Evolutionary conservation across 352 stramenopile genomes (phyloP), one percentile per base, ranked within the genome.

Genomic region (Pythium coloratum): DNA sequence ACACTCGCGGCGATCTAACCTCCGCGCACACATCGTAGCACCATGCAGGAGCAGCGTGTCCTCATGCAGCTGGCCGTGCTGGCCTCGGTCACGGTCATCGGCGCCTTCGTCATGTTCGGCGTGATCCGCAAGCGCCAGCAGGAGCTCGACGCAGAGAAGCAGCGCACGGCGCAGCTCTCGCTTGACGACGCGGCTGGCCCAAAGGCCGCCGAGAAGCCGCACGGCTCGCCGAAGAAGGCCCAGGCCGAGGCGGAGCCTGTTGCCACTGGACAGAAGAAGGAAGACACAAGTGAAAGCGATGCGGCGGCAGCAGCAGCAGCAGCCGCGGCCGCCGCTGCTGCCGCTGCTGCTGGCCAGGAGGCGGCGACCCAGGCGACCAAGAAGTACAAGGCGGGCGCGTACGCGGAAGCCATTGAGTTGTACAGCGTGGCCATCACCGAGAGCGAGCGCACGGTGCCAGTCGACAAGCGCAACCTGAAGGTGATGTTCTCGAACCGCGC

Each of bases 401-500:
- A 82, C 55, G 72, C 76, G 5, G 81, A 86, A 50, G 83, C 86
- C 32, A 77, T 94, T 49, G 73, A 88, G 63, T 81, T 92, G 24
- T 94, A 94, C 73, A 78, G 75, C 12, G 33, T 77, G 0, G 86
- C 86, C 28, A 94, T 94, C 68, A 63, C 66, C 9, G 79, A 87
- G 59, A 84, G 77, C 62, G 83, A 90, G 67, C 54, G 71, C n/a
- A 65, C 77, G 9, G 71, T 81, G 60, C 80, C 83, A 10, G 66
- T 88, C 40, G 83, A 93, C 64, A 74, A 73, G 55, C 80, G 82
- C 64, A 92, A 94, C 73, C 69, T 94, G 32, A 94, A 94, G 64
- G 86, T 94, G 64, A 92, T 94, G 83, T 94, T 86, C 69, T 91
- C 86, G 63, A 94, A 94, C 76, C 82, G 86, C 34, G 86, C 84